Conservation (phyloP, 2,329 filamentous ascomycete genomes). For the Madurella fahalii region DNA sequence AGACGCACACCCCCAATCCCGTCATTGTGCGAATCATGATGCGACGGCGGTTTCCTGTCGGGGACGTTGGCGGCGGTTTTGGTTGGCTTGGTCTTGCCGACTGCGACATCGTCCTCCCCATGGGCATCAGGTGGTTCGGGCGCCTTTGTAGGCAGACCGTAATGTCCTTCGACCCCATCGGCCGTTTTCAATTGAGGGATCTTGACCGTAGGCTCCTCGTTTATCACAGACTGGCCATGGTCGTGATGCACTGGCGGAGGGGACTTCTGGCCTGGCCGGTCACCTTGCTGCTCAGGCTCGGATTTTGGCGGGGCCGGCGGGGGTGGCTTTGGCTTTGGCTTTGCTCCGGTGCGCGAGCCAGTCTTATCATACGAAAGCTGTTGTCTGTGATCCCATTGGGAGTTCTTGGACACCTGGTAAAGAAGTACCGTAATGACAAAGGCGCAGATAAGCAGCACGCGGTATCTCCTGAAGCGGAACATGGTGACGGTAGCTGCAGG, state of each 20-base stretch:
- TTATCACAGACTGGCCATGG: neutral
- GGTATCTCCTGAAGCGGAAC: constrained; percentile 58
- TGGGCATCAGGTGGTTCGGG: constrained; percentile 6
- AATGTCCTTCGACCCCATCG: constrained; percentile 26
- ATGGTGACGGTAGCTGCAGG: constrained; percentile 34
- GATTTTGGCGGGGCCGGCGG: constrained; percentile 5
- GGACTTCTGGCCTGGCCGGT: neutral
- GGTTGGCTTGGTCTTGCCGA: constrained; percentile 14
- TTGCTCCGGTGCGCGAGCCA: constrained; percentile 4
- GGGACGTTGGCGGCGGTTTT: constrained; percentile 30
- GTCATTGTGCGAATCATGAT: constrained; percentile 20
- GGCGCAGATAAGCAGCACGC: constrained; percentile 55
- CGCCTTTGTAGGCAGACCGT: constrained; percentile 27
- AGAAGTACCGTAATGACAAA: constrained; percentile 52
- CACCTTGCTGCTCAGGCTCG: neutral
- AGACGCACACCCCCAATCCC: constrained; percentile 24
- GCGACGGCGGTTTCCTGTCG: constrained; percentile 27
- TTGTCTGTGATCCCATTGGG: constrained; percentile 30
- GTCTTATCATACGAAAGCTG: constrained; percentile 19
- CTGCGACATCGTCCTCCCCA: neutral
- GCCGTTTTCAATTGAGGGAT: constrained; percentile 30
- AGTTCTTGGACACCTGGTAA: constrained; percentile 45
- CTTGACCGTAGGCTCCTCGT: constrained; percentile 16
- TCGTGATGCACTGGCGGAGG: constrained; percentile 8
- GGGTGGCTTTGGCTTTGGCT: constrained; percentile 1